A percentile compares a stretch with the other conserved stretches of the same genome.
Conservation (phyloP, 345 rosid species). For the Lepidium africanum region DNA sequence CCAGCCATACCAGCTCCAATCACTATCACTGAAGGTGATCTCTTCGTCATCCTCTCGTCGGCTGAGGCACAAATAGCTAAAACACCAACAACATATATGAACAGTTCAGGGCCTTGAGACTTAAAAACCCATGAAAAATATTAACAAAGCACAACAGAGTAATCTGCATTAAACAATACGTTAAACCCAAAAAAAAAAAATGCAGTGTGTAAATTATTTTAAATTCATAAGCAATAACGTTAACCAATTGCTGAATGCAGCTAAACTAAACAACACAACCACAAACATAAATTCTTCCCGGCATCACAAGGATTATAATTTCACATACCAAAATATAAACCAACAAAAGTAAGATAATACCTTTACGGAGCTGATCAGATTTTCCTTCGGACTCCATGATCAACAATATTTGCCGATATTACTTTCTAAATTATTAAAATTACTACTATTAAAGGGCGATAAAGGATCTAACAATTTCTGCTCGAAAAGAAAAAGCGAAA, state of each 20-base stretch:
- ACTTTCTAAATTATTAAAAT: not conserved
- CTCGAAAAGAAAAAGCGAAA: slow-evolving; percentile 43
- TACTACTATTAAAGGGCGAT: not conserved
- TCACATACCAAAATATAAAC: not conserved
- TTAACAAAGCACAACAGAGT: not conserved
- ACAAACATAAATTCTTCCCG: too few species aligned
- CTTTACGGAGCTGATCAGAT: slow-evolving; percentile 62
- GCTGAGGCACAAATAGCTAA: slow-evolving; percentile 37
- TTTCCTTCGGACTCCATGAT: slow-evolving; percentile 57
- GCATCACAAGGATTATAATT: not conserved
- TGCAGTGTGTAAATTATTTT: too few species aligned
- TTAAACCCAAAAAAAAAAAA: not conserved
- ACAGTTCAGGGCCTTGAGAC: not conserved
- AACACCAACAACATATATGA: slow-evolving; percentile 1
- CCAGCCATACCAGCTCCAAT: slow-evolving; percentile 93
- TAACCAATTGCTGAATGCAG: not conserved
- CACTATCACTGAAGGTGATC: slow-evolving; percentile 74
- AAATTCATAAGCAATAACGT: not conserved
- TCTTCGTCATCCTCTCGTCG: slow-evolving; percentile 35
- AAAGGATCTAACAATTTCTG: slow-evolving; percentile 44
- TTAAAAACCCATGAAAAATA: not conserved
- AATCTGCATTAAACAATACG: not conserved
- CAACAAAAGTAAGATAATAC: slow-evolving; percentile 23
- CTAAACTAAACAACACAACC: not conserved
- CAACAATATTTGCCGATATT: slow-evolving; percentile 17